Evolutionary conservation across 306 rosid species (phyloP).

Genomic region (Cucurbita pepo): DNA sequence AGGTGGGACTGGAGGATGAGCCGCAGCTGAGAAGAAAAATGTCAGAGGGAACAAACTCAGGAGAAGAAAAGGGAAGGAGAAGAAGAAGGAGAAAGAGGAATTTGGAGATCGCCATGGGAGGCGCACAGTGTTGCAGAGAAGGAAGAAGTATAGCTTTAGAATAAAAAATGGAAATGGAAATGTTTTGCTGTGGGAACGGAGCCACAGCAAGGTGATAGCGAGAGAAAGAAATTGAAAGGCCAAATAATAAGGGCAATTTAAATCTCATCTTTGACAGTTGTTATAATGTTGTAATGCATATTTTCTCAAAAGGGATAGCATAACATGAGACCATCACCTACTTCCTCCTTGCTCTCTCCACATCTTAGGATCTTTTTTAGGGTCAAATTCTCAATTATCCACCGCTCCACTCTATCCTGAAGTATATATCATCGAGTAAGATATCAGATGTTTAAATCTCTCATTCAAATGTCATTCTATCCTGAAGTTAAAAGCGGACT

Average conservation of each 20-base stretch:
- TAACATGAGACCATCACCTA: neutral
- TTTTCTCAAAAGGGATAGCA: neutral
- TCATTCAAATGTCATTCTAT: no score
- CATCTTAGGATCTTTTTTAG: neutral
- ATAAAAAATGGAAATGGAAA: neutral
- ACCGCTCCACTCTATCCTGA: no score
- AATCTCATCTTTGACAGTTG: slow-evolving; percentile 3
- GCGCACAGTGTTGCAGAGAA: neutral
- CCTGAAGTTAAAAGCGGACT: no score
- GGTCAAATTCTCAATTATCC: no score
- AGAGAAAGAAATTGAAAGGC: neutral
- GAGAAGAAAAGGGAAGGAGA: slow-evolving; percentile 18
- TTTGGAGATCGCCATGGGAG: slow-evolving; percentile 35
- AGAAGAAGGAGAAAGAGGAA: slow-evolving; percentile 13
- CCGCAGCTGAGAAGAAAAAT: slow-evolving; percentile 75
- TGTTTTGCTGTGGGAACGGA: neutral
- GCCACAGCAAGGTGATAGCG: neutral
- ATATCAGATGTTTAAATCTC: no score
- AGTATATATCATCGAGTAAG: no score
- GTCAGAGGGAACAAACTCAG: slow-evolving; percentile 52
- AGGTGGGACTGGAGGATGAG: slow-evolving; percentile 37
- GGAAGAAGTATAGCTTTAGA: neutral
- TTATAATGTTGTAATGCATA: neutral
- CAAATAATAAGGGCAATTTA: neutral
- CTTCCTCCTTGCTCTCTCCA: neutral